These are phyloP conservation scores for Geosmithia putterillii DNA, from an alignment of 2,329 filamentous ascomycete genomes.

Conservation along the genomic window DNA sequence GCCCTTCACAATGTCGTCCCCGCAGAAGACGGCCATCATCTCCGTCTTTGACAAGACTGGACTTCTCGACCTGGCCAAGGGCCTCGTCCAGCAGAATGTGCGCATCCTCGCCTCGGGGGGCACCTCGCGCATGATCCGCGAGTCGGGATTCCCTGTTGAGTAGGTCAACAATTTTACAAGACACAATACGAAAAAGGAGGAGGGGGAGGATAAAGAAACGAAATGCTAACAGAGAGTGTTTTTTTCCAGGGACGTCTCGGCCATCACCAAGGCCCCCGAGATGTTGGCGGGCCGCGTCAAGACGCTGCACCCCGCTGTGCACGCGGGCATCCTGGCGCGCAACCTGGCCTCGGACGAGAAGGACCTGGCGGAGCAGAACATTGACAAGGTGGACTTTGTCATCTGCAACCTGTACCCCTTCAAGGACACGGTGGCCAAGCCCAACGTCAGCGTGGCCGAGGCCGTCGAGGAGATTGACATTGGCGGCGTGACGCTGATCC, in stretches of 20 bases:
- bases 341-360: slow-evolving; percentile 93
- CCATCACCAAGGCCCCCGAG: slow-evolving; percentile 92
- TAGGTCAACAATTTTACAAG: too few species aligned
- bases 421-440: slow-evolving; percentile 94
- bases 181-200: too few species aligned
- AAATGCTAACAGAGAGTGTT: background rate
- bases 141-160: slow-evolving; percentile 92
- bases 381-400: slow-evolving; percentile 88
- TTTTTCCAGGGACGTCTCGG: slow-evolving; percentile 70
- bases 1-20: slow-evolving; percentile 18
- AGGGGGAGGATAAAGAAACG: too few species aligned
- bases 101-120: slow-evolving; percentile 90
- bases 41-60: slow-evolving; percentile 99
- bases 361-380: slow-evolving; percentile 89
- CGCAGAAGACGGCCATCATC: slow-evolving; percentile 68
- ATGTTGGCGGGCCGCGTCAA: slow-evolving; percentile 82
- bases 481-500: slow-evolving; percentile 89
- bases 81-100: slow-evolving; percentile 78
- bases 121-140: slow-evolving; percentile 91
- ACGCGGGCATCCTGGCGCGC: slow-evolving; percentile 83
- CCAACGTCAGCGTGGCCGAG: slow-evolving; percentile 92
- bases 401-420: slow-evolving; percentile 99
- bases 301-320: slow-evolving; percentile 90
- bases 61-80: slow-evolving; percentile 82
- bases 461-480: slow-evolving; percentile 99